These are phyloP conservation scores for Paratrimastix pyriformis DNA, from an alignment of 78 protist species.

Conservation along the genomic window DNA sequence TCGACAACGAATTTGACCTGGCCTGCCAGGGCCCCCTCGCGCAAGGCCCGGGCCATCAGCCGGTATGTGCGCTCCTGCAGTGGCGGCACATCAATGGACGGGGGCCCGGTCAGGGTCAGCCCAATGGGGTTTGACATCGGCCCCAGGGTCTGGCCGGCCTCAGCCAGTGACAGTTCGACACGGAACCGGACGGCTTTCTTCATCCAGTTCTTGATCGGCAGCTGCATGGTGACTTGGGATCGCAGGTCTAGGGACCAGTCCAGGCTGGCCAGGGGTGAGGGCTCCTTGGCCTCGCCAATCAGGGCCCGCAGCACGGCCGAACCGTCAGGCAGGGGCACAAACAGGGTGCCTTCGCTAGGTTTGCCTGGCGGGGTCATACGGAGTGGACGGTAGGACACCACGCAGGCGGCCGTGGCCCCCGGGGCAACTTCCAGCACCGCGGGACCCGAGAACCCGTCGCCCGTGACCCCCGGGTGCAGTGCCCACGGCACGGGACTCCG, in stretches of 20 bases:
- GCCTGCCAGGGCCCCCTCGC: conserved; percentile 29
- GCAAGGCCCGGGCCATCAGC: conserved; percentile 24
- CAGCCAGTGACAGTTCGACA: conserved; percentile 14
- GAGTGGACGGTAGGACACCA: conserved; percentile 45
- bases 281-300: conserved; percentile 35
- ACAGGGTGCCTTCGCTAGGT: conserved; percentile 30
- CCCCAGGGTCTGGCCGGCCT: background rate
- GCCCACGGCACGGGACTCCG: conserved; percentile 25
- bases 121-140: background rate
- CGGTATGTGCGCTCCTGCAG: conserved; percentile 13
- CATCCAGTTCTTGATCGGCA: conserved; percentile 50
- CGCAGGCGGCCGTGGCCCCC: background rate
- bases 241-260: background rate
- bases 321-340: conserved; percentile 68
- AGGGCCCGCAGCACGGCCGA: conserved; percentile 32
- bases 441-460: conserved; percentile 36
- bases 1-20: conserved; percentile 27
- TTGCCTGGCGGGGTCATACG: conserved; percentile 19
- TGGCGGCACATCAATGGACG: conserved; percentile 57
- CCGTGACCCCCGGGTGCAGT: conserved; percentile 34
- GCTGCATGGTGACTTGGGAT: background rate
- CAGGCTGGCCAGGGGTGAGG: conserved; percentile 14
- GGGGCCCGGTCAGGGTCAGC: conserved; percentile 22
- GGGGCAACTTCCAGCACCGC: conserved; percentile 17
- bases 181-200: conserved; percentile 44